Evolutionary conservation across 306 rosid genomes (phyloP), one percentile per base, ranked within the genome.

Genomic region (Citrullus colocynthis): DNA sequence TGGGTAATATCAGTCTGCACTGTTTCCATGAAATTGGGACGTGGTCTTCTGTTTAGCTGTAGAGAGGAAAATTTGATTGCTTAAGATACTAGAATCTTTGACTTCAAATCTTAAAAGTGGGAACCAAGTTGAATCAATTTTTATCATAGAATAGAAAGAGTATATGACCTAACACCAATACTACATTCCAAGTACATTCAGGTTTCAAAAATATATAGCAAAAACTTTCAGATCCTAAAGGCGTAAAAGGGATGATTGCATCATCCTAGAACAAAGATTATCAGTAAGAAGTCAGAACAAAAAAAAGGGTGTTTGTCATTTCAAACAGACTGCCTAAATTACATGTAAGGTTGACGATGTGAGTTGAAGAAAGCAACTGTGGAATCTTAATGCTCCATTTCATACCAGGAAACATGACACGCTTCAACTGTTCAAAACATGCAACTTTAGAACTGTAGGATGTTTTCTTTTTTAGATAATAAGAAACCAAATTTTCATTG

Each of bases 21-120:
- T 34, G 85, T 87, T 83, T 87, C 93, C 96, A 93, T 89, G 64
- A 84, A 89, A 82, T 71, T 74, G 56, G 92, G 83, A 85, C 41
- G 28, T 39, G 91, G 98, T 64, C 97, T 89, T 88, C 93, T 86
- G 17, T 85, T 81, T 63, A 96, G 93, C 98, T 95, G 84, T 17
- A 85, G 45, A 52, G 54, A 56, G 72, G 45, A 63, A 78, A 64
- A 58, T 32, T 42, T 15, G 18, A 74, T 34, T 32, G 34, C 49
- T 10, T 30, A 54, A 32, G 63, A 74, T 18, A 52, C 17, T 74
- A 74, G 17, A 49, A 32, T 24, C 4, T 32, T 74, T 52, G 16
- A 74, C 44, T 32, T 28, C 17, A 51, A 49, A 73, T 58, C 28
- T 49, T 72, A 51, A 74, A 52, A 52, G 24, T 74, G 21, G 60